Evolutionary conservation across 2,329 filamentous ascomycete genomes (phyloP).

Genomic region (Pezicula rhizophila): DNA sequence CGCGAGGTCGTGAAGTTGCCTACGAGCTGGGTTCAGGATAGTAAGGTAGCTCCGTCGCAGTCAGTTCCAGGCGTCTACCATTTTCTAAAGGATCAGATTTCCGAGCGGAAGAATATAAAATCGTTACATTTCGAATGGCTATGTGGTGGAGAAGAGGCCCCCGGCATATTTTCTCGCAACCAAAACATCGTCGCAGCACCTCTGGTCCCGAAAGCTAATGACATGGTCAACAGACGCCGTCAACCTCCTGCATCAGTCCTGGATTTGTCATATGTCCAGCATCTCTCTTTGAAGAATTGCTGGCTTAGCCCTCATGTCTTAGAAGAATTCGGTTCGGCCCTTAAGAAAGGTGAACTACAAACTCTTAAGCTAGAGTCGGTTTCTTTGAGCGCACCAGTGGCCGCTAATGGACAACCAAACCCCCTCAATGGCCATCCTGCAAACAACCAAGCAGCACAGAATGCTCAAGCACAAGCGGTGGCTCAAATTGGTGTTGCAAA

Average conservation of each 20-base stretch:
- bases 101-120: constrained; percentile 42
- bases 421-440: constrained; percentile 7
- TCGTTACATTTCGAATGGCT: constrained; percentile 60
- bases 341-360: constrained; percentile 41
- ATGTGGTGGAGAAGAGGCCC: constrained; percentile 60
- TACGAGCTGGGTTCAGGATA: constrained; percentile 43
- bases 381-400: constrained; percentile 49
- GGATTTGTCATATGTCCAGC: constrained; percentile 49
- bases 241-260: constrained; percentile 29
- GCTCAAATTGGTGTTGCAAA: constrained; percentile 1
- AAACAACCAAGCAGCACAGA: constrained; percentile 4
- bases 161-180: constrained; percentile 56
- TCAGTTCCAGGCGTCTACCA: constrained; percentile 45
- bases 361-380: constrained; percentile 57
- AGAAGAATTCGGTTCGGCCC: constrained; percentile 41
- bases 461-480: constrained; percentile 1
- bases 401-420: constrained; percentile 13
- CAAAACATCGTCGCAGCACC: constrained; percentile 58
- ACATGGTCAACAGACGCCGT: constrained; percentile 22
- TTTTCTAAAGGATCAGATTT: constrained; percentile 46
- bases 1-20: constrained; percentile 48
- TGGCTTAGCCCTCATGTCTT: constrained; percentile 59
- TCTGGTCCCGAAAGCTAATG: constrained; percentile 30
- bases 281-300: constrained; percentile 61
- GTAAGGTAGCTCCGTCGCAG: constrained; percentile 41